Conservation (phyloP, 805 yeast genomes). For the Wickerhamomyces strasburgensis region DNA sequence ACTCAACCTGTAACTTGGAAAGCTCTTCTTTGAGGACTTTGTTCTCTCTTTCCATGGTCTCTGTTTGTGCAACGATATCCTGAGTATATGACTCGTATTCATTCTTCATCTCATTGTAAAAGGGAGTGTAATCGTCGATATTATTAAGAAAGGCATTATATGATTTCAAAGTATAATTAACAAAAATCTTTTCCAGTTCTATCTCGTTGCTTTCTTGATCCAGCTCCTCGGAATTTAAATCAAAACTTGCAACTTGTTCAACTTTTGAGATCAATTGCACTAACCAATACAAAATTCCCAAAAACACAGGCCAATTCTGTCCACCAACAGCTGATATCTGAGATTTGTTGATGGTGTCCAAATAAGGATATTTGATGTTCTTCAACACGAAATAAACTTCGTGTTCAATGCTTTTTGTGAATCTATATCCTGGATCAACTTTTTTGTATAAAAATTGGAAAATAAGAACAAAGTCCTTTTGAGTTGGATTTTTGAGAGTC, state of each 20-base stretch:
- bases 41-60: slow-evolving; percentile 37
- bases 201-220: slow-evolving; percentile 29
- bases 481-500: slow-evolving; percentile 74
- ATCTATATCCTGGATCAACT: slow-evolving; percentile 74
- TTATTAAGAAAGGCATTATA: slow-evolving; percentile 63
- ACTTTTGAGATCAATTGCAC: slow-evolving; percentile 47
- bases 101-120: slow-evolving; percentile 47
- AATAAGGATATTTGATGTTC: slow-evolving; percentile 68
- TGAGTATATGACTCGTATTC: slow-evolving; percentile 50
- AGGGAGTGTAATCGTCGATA: slow-evolving; percentile 56
- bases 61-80: slow-evolving; percentile 44
- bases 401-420: slow-evolving; percentile 62
- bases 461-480: slow-evolving; percentile 72
- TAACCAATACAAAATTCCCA: slow-evolving; percentile 83
- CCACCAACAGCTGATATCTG: slow-evolving; percentile 92
- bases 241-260: slow-evolving; percentile 31
- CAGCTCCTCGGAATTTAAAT: slow-evolving; percentile 23
- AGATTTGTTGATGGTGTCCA: slow-evolving; percentile 75
- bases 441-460: slow-evolving; percentile 76
- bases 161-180: slow-evolving; percentile 57
- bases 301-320: slow-evolving; percentile 75
- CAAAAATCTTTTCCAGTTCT: slow-evolving; percentile 41
- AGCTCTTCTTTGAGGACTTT: slow-evolving; percentile 34
- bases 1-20: slow-evolving; percentile 38
- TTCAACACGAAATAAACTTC: slow-evolving; percentile 69